Conservation (phyloP, 2,329 filamentous ascomycete genomes). For the Elsinoe fawcettii region DNA sequence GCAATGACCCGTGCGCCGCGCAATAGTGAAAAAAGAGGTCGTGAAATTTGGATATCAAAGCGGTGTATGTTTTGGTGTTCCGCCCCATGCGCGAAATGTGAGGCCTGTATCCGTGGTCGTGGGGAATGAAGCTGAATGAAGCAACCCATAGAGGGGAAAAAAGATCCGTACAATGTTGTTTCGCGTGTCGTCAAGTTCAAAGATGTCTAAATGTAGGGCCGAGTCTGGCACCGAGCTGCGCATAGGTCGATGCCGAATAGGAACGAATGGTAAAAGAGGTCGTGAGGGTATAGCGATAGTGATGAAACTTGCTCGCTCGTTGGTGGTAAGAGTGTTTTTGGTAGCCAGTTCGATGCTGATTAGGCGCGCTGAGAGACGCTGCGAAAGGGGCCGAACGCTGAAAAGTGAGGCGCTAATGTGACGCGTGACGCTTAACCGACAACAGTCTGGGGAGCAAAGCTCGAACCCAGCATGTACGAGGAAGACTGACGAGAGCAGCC, state of each 20-base stretch:
- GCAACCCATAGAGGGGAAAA: background rate
- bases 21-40: background rate
- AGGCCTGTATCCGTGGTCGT: constrained; percentile 4
- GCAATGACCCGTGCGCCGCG: background rate
- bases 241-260: background rate
- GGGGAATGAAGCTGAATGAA: background rate
- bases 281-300: background rate
- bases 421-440: constrained; percentile 24
- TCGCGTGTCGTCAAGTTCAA: constrained; percentile 6
- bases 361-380: constrained; percentile 6
- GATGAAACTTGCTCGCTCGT: background rate
- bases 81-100: background rate
- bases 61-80: background rate
- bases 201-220: constrained; percentile 7
- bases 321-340: background rate
- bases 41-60: background rate
- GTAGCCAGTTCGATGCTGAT: constrained; percentile 5
- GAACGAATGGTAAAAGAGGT: constrained; percentile 6
- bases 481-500: constrained; percentile 29
- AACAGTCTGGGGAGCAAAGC: constrained; percentile 30
- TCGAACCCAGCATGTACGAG: constrained; percentile 27
- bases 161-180: constrained; percentile 2
- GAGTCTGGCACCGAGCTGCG: background rate
- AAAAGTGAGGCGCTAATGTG: background rate
- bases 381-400: background rate